Evolutionary conservation across 2,329 filamentous ascomycete genomes (phyloP).

Genomic region (Cladosporium colombiae): DNA sequence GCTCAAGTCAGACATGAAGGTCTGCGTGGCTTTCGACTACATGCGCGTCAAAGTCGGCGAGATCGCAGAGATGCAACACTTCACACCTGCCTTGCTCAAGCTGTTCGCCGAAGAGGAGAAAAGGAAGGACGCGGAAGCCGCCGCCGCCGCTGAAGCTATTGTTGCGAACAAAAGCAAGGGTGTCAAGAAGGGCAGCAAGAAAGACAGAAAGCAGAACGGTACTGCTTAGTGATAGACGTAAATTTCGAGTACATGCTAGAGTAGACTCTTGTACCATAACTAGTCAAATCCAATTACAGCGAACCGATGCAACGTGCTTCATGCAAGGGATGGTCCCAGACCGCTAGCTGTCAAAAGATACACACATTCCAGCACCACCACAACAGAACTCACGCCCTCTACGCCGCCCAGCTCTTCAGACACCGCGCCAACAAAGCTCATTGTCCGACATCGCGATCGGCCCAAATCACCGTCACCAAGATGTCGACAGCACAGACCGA

Average conservation of each 20-base stretch:
- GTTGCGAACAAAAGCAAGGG: conserved; percentile 7
- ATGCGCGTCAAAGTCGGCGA: conserved; percentile 73
- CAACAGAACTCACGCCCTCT: not conserved
- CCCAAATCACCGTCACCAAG: not conserved
- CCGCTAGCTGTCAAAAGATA: not conserved
- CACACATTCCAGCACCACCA: not conserved
- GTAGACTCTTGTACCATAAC: not conserved
- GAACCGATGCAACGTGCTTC: not conserved
- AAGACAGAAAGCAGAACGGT: conserved; percentile 1
- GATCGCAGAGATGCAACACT: conserved; percentile 66
- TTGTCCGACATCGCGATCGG: not conserved
- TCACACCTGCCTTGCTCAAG: conserved; percentile 60
- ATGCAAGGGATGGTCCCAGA: not conserved
- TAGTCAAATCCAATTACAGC: not conserved
- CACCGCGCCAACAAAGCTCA: not conserved
- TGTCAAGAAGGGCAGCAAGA: conserved; percentile 11
- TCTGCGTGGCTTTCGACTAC: conserved; percentile 75
- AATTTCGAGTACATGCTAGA: not conserved
- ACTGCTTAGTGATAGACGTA: not conserved
- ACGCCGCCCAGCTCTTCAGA: not conserved
- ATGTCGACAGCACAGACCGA: not conserved
- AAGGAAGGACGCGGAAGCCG: conserved; percentile 15
- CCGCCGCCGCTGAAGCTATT: not conserved
- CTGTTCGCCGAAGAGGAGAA: conserved; percentile 53
- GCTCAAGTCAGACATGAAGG: conserved; percentile 58